Percentiles rank a stretch among this genome's conserved stretches.
These are phyloP conservation scores for Fusarium sp. DNA, from an alignment of 2,329 filamentous ascomycete genomes.

Conservation along the genomic window DNA sequence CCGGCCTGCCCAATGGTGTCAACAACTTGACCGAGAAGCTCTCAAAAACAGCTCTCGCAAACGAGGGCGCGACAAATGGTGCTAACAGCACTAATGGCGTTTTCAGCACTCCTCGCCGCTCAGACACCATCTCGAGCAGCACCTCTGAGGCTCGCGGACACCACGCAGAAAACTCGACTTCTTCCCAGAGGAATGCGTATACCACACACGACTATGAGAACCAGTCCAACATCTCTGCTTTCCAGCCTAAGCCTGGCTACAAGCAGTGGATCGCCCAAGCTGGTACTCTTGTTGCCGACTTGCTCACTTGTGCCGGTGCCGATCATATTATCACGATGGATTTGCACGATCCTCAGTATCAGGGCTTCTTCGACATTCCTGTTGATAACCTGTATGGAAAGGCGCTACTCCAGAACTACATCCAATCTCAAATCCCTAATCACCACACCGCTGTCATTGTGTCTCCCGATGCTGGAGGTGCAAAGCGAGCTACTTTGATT, in stretches of 20 bases:
- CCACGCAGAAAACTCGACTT: slow-evolving; percentile 53
- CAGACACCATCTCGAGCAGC: slow-evolving; percentile 52
- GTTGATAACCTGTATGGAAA: slow-evolving; percentile 97
- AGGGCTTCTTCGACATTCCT: slow-evolving; percentile 98
- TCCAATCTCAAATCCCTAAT: slow-evolving; percentile 84
- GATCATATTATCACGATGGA: slow-evolving; percentile 99
- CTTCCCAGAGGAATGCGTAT: slow-evolving; percentile 60
- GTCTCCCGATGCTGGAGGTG: slow-evolving; percentile 94
- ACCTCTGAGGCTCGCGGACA: slow-evolving; percentile 53
- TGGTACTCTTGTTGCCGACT: slow-evolving; percentile 91
- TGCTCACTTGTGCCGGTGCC: slow-evolving; percentile 93
- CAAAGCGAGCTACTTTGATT: slow-evolving; percentile 95
- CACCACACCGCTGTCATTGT: slow-evolving; percentile 91
- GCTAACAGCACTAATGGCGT: slow-evolving; percentile 43
- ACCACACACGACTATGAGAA: slow-evolving; percentile 75
- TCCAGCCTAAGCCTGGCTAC: slow-evolving; percentile 89
- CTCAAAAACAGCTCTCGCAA: slow-evolving; percentile 71
- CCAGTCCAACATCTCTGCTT: slow-evolving; percentile 64
- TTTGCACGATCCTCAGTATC: slow-evolving; percentile 94
- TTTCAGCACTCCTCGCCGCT: slow-evolving; percentile 50
- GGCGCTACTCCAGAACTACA: slow-evolving; percentile 76
- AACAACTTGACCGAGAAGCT: slow-evolving; percentile 79
- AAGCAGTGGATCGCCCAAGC: slow-evolving; percentile 99
- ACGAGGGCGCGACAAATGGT: slow-evolving; percentile 51
- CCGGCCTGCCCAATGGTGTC: slow-evolving; percentile 73